Base-by-base conservation (phyloP, 495 filamentous ascomycete species). In the Hypoxylon rickii region DNA sequence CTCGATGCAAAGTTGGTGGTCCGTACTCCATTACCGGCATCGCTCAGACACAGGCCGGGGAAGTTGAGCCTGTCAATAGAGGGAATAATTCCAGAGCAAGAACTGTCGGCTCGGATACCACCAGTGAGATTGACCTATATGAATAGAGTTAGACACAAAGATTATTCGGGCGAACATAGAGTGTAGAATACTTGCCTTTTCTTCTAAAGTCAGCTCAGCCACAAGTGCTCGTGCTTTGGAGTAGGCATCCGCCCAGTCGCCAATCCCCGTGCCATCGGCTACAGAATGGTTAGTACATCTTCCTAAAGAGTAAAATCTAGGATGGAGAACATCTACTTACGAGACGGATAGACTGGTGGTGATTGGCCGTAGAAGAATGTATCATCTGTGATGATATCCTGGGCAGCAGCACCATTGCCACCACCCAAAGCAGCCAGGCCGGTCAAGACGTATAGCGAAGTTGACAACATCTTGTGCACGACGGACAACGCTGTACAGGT, bases 221-320 rank as follows among this genome's bases (percentile, higher is more conserved):
- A 87, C 84, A 18, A 87, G 64, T 0, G 60, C 71, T 17, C 66
- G 71, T 0, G 85, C 85, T 60, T 81, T 84, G 1, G 62, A 38
- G 50, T 81, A 77, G 0, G 83, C 74, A 36, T 68, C 66, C 5
- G 69, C 67, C 82, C 82, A 86, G 31, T 60, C 53, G 2, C 74
- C 71, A 10, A 22, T 38, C 0, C 75, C 73, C 0, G 67, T 67
- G 24, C 73, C 69, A 40, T 69, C 62, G n/a, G 74, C 87, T 92
- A 85, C 58, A 76, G 76, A n/a, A 78, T 81, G 15, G 85, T 89
- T 65, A 90, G 89, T 64, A 71, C 76, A 4, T 84, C 81, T 21
- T 47, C 17, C 7, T n/a, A n/a, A n/a, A n/a, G 10, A 55, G 3
- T 18, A 16, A 21, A 38, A 33, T 12, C 21, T 21, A 8, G 13